Percentiles rank a stretch among this genome's conserved stretches.
Conservation (phyloP, 2,329 filamentous ascomycete species). For the Colletotrichum liriopes region DNA sequence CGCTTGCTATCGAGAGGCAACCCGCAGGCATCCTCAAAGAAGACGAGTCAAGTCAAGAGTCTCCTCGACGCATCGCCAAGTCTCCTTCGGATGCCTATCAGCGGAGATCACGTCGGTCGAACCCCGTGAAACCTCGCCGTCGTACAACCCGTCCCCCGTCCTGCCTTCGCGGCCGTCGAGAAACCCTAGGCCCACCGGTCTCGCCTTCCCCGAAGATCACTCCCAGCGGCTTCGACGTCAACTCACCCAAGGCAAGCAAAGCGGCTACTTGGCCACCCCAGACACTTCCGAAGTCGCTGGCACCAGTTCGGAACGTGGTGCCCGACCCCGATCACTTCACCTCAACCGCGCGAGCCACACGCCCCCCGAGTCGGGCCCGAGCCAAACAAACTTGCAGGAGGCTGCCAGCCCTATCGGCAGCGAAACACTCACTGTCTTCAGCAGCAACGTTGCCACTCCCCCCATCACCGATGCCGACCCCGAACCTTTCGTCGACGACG, state of each 20-base stretch:
- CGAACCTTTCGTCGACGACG: constrained; percentile 72
- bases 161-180: constrained; percentile 44
- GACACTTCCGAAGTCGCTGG: constrained; percentile 67
- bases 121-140: constrained; percentile 52
- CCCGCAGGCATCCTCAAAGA: constrained; percentile 38
- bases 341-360: constrained; percentile 61
- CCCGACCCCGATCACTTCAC: constrained; percentile 59
- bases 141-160: constrained; percentile 50
- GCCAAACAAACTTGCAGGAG: constrained; percentile 49
- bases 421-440: constrained; percentile 73
- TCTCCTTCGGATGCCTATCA: constrained; percentile 48
- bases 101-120: constrained; percentile 53
- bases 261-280: constrained; percentile 68
- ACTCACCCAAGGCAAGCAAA: constrained; percentile 49
- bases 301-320: constrained; percentile 51
- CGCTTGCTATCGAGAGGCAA: constrained; percentile 31
- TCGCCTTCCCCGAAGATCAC: constrained; percentile 49
- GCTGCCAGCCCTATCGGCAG: constrained; percentile 66
- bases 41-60: constrained; percentile 51
- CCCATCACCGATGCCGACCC: constrained; percentile 82
- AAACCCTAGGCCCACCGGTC: constrained; percentile 26
- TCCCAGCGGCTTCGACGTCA: constrained; percentile 59
- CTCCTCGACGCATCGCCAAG: constrained; percentile 47
- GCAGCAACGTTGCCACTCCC: constrained; percentile 78
- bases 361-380: constrained; percentile 61